Evolutionary conservation across 768 basidiomycete species (phyloP).

Genomic region (Leccinellum rugosiceps): DNA sequence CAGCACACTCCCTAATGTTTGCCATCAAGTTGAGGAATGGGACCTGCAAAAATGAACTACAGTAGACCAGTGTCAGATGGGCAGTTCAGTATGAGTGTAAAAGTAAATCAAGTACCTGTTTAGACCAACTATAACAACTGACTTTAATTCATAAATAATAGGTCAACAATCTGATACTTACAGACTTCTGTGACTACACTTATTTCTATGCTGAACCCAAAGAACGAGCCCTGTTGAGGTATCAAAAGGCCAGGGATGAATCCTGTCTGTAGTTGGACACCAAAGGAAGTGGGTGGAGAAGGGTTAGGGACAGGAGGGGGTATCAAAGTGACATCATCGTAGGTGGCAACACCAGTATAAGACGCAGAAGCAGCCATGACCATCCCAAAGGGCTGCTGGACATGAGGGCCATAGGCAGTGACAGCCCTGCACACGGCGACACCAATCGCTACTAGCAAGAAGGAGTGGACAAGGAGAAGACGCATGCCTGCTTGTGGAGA

Average conservation of each 20-base stretch:
- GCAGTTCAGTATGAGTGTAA: too few species aligned
- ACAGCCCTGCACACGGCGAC: slow-evolving; percentile 8
- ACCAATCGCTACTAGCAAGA: slow-evolving; percentile 13
- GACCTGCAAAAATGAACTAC: slow-evolving; percentile 49
- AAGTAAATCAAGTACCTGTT: slow-evolving; percentile 12
- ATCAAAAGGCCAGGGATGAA: slow-evolving; percentile 37
- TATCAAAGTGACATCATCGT: slow-evolving; percentile 47
- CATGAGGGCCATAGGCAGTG: slow-evolving; percentile 24
- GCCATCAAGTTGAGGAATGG: slow-evolving; percentile 79
- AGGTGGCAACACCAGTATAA: slow-evolving; percentile 48
- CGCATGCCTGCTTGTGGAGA: slow-evolving; percentile 12
- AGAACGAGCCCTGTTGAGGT: slow-evolving; percentile 52
- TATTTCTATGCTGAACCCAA: slow-evolving; percentile 76
- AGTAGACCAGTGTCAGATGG: not conserved
- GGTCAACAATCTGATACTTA: not conserved
- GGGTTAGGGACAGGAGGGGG: slow-evolving; percentile 51
- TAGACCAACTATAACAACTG: slow-evolving; percentile 9
- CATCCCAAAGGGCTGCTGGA: slow-evolving; percentile 24
- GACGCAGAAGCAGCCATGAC: slow-evolving; percentile 36
- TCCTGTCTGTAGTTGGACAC: slow-evolving; percentile 38
- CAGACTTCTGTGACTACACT: slow-evolving; percentile 55
- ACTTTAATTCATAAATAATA: not conserved
- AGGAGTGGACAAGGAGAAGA: slow-evolving; percentile 25
- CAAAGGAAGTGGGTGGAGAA: slow-evolving; percentile 39
- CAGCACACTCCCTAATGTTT: slow-evolving; percentile 63